These are phyloP conservation scores for Rhodotorula glutinis DNA, from an alignment of 1,284 basidiomycete genomes.

Conservation along the genomic window DNA sequence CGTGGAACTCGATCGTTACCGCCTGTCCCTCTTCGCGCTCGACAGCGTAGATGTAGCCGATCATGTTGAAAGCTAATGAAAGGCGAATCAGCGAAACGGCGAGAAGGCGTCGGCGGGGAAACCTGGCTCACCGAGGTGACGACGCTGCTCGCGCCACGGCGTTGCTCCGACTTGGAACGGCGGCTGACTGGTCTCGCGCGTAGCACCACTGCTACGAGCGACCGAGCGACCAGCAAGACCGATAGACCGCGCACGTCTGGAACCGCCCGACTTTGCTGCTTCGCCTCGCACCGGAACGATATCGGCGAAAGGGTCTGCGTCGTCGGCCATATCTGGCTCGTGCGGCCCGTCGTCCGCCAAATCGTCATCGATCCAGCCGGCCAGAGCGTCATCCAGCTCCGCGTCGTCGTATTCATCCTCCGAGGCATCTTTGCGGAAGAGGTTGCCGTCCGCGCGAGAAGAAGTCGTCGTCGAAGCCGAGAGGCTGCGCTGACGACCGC, in stretches of 20 bases:
- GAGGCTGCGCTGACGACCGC: conserved; percentile 14
- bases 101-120: neutral
- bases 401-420: conserved; percentile 41
- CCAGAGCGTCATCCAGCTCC: conserved; percentile 53
- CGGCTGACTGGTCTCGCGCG: conserved; percentile 21
- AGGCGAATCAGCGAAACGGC: neutral
- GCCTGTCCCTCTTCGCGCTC: conserved; percentile 91
- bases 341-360: conserved; percentile 50
- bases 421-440: conserved; percentile 21
- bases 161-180: conserved; percentile 92
- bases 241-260: neutral
- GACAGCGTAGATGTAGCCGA: conserved; percentile 86
- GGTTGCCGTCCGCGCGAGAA: conserved; percentile 12
- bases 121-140: conserved; percentile 72
- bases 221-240: neutral
- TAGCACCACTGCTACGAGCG: neutral
- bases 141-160: conserved; percentile 75
- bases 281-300: neutral
- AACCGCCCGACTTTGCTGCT: neutral
- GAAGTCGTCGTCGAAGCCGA: conserved; percentile 47
- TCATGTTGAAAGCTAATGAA: conserved; percentile 75
- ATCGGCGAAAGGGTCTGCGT: conserved; percentile 4
- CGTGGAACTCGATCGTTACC: conserved; percentile 91
- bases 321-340: conserved; percentile 50
- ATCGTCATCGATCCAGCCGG: conserved; percentile 72